phyloP scores from a whole-genome alignment of 495 filamentous ascomycete genomes.

The Neurospora sp. region DNA sequence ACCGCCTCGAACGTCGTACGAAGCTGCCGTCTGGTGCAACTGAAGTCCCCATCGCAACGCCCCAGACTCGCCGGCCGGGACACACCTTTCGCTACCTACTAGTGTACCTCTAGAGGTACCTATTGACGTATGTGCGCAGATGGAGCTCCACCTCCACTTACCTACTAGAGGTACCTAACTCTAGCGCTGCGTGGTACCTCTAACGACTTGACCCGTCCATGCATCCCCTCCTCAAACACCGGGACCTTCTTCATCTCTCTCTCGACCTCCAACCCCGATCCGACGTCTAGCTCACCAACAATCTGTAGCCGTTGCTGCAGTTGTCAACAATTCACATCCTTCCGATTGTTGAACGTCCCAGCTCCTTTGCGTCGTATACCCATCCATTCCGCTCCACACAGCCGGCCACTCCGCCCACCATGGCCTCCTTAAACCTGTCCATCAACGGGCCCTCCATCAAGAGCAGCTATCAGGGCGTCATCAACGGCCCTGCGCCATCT shows the following conservation, averaged over 20 bases:
- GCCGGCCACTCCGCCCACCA: constrained; percentile 25
- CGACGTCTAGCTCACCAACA: background rate
- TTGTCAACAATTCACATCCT: background rate
- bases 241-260: background rate
- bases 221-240: background rate
- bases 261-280: background rate
- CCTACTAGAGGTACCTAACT: background rate
- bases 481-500: constrained; percentile 59
- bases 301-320: background rate
- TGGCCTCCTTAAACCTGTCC: constrained; percentile 90
- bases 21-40: background rate
- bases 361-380: background rate
- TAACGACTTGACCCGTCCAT: background rate
- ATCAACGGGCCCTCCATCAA: constrained; percentile 84
- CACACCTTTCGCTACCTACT: background rate
- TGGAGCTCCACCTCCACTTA: background rate
- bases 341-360: background rate
- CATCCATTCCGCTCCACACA: background rate
- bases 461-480: constrained; percentile 81
- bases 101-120: background rate
- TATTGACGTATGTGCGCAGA: background rate
- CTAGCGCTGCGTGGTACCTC: background rate
- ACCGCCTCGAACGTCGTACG: background rate
- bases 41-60: background rate
- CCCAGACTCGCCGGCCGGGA: background rate